Base-by-base conservation (phyloP, 2,329 filamentous ascomycete species). In the Colletotrichum orbiculare region DNA sequence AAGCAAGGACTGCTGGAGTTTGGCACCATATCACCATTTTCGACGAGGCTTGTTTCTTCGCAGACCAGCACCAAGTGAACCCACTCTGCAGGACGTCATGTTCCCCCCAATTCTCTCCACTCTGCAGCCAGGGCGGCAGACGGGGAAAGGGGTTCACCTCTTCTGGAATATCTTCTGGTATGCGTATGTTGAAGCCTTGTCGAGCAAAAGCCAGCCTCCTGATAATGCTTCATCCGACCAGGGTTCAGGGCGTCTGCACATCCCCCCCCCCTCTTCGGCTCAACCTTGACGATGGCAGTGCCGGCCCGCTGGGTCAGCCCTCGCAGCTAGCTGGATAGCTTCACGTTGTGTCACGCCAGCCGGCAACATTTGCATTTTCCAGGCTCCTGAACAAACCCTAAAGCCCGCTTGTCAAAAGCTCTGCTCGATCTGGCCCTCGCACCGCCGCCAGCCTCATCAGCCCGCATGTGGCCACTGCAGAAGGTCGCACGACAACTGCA, bases 11-110 rank as follows among this genome's bases (percentile, higher is more conserved):
- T 25, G 25, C 25, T 25, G 25, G 25, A 25, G 25, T 25, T 25
- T 25, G 25, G 25, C 25, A 25, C 25, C 25, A 25, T 5, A 25
- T 25, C 25, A 25, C 25, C 25, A 25, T 25, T 25, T 25, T 25
- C 25, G 25, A 5, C 25, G 25, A 25, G 25, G 25, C 4, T 25
- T 25, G 4, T 25, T 39, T 38, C 7, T 50, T 42, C 43, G 41
- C 25, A 33, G 58, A 65, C 53, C 62, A 52, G 37, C 62, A 35
- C 9, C 52, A 17, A 25, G 25, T 25, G 25, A 5, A 42, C 41
- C 50, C 42, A 46, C 54, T 15, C 13, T 13, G 35, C 41, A 48
- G 10, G 56, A 62, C 62, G 62, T 65, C 62, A 62, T 68, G 35
- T 61, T 43, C 57, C 45, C 57, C 61, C 50, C 35, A 41, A 47